Evolutionary conservation across 2,329 filamentous ascomycete genomes (phyloP).

Genomic region (Phialophora tarda): DNA sequence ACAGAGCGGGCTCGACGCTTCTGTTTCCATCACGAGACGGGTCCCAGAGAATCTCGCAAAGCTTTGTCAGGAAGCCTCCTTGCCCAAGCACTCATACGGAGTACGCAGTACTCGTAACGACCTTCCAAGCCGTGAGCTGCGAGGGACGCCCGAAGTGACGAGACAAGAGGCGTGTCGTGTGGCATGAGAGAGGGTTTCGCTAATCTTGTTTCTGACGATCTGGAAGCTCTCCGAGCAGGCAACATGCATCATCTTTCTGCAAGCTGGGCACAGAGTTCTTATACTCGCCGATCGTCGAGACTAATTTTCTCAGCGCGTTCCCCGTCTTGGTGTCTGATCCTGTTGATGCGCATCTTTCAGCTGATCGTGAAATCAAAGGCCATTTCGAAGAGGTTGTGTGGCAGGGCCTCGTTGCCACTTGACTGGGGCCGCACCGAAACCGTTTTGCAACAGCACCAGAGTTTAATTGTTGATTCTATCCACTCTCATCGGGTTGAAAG

Average conservation of each 20-base stretch:
- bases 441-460: neutral
- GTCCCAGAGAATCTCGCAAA: neutral
- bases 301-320: neutral
- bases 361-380: neutral
- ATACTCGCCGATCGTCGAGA: neutral
- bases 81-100: neutral
- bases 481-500: neutral
- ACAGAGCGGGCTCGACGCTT: neutral
- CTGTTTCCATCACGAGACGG: neutral
- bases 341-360: neutral
- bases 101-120: no score
- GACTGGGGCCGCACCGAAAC: neutral
- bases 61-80: neutral
- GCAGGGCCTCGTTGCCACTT: neutral
- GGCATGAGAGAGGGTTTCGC: neutral
- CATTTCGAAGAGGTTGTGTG: neutral
- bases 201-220: neutral
- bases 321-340: neutral
- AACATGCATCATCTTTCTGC: neutral
- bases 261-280: neutral
- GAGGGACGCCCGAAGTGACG: neutral
- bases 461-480: neutral
- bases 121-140: neutral
- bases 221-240: neutral
- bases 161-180: neutral